Conservation (phyloP, 2,329 filamentous ascomycete genomes). For the Aspergillus puulaauensis region DNA sequence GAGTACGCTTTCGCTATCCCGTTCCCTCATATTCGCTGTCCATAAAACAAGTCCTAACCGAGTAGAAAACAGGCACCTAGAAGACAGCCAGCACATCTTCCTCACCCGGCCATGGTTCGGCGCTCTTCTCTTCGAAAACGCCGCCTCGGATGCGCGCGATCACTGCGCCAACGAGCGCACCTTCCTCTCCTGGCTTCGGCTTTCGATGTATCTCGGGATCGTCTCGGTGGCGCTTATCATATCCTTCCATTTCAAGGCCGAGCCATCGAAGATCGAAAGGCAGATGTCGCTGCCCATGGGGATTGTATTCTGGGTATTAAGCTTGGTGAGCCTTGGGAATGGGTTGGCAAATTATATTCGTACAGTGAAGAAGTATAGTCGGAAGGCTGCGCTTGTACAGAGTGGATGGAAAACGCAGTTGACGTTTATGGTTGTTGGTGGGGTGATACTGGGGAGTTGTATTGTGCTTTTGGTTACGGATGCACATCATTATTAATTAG, state of each 20-base stretch:
- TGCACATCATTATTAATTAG: conserved; percentile 15
- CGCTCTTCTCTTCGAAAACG: conserved; percentile 66
- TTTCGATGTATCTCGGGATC: conserved; percentile 87
- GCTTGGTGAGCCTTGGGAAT: conserved; percentile 70
- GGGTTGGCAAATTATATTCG: conserved; percentile 87
- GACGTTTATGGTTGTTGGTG: conserved; percentile 55
- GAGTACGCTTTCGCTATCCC: conserved; percentile 37
- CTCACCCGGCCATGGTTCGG: conserved; percentile 55
- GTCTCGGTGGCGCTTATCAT: conserved; percentile 87
- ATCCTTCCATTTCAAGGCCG: conserved; percentile 82
- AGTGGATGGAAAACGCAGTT: conserved; percentile 89
- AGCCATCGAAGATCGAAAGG: conserved; percentile 69
- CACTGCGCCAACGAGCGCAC: conserved; percentile 67
- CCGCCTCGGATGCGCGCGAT: conserved; percentile 64
- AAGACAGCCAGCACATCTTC: conserved; percentile 46
- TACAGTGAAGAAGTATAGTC: conserved; percentile 77
- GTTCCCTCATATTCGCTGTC: neutral
- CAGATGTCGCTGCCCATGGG: conserved; percentile 81
- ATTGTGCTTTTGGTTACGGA: conserved; percentile 45
- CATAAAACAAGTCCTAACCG: neutral
- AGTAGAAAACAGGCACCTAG: conserved; percentile 26
- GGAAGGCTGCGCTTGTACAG: conserved; percentile 80
- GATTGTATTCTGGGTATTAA: conserved; percentile 81
- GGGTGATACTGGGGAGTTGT: conserved; percentile 46
- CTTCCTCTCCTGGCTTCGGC: conserved; percentile 87